phyloP scores from a whole-genome alignment of 805 yeast genomes.

The Danielia oregonensis region DNA sequence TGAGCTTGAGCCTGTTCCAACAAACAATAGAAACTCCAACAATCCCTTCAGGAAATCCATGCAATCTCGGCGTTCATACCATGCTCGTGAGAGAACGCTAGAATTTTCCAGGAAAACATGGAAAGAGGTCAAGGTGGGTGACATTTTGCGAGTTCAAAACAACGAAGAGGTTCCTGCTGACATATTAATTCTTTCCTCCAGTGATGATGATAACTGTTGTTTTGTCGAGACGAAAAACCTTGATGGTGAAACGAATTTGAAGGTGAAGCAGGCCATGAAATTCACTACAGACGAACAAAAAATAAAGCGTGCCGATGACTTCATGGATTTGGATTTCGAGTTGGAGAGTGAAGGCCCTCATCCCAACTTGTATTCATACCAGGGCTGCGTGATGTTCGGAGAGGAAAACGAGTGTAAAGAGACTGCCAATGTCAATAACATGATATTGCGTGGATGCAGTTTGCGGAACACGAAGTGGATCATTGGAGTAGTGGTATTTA shows the following conservation, averaged over 20 bases:
- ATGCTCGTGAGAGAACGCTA: constrained; percentile 17
- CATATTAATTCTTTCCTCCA: constrained; percentile 56
- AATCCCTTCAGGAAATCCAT: constrained; percentile 9
- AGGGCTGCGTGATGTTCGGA: constrained; percentile 52
- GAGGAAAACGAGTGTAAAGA: constrained; percentile 41
- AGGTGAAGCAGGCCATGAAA: constrained; percentile 70
- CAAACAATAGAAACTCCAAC: constrained; percentile 4
- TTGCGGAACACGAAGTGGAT: constrained; percentile 82
- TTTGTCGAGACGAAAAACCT: constrained; percentile 78
- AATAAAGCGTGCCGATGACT: constrained; percentile 34
- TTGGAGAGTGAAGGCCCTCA: constrained; percentile 85
- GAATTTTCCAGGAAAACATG: constrained; percentile 36
- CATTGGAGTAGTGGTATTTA: constrained; percentile 69
- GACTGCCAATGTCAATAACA: constrained; percentile 64
- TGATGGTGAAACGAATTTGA: constrained; percentile 74
- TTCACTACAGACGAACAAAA: constrained; percentile 50
- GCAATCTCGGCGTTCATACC: constrained; percentile 13
- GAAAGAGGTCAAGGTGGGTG: constrained; percentile 74
- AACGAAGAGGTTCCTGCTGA: constrained; percentile 84
- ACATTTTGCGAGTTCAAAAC: constrained; percentile 62
- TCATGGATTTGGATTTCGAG: constrained; percentile 48
- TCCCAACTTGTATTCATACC: constrained; percentile 70
- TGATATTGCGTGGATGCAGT: constrained; percentile 72
- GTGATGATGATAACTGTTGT: constrained; percentile 67
- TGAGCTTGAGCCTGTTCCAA: too few relatives aligned